Evolutionary conservation across 1,284 basidiomycete genomes (phyloP).

Genomic region (Afroboletus lepidellus): DNA sequence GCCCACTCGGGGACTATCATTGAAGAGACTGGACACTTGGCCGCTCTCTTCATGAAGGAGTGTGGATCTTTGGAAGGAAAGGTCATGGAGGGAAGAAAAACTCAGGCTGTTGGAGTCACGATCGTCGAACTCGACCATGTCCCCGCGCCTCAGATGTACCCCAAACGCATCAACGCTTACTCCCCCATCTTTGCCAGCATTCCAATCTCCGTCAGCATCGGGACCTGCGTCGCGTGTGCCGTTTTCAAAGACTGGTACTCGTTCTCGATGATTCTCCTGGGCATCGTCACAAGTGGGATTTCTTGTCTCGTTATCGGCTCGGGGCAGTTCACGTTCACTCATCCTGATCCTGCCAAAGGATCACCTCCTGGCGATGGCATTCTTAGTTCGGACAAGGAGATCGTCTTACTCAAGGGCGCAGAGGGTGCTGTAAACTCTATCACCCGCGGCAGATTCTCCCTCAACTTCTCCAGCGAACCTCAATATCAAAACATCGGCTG

Average conservation of each 20-base stretch:
- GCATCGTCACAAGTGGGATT: conserved; percentile 13
- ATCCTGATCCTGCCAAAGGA: conserved; percentile 14
- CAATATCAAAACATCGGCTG: neutral
- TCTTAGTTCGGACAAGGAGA: neutral
- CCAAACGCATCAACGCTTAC: neutral
- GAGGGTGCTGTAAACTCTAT: too few species aligned
- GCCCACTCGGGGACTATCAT: neutral
- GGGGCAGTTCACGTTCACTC: conserved; percentile 13
- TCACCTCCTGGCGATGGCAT: conserved; percentile 18
- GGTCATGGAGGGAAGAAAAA: neutral
- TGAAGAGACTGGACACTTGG: neutral
- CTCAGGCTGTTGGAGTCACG: neutral
- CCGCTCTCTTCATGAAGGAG: neutral
- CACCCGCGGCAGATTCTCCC: neutral
- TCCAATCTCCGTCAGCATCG: neutral
- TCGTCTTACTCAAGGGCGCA: neutral
- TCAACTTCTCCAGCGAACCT: neutral
- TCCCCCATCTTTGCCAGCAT: neutral
- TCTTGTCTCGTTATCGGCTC: conserved; percentile 24
- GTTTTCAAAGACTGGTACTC: conserved; percentile 17
- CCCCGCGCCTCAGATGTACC: neutral
- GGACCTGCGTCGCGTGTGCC: conserved; percentile 5
- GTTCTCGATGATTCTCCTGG: conserved; percentile 2
- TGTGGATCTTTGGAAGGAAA: neutral
- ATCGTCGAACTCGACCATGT: neutral